These are phyloP conservation scores for Podospora pseudoanserina DNA, from an alignment of 495 filamentous ascomycete species.

Conservation along the genomic window DNA sequence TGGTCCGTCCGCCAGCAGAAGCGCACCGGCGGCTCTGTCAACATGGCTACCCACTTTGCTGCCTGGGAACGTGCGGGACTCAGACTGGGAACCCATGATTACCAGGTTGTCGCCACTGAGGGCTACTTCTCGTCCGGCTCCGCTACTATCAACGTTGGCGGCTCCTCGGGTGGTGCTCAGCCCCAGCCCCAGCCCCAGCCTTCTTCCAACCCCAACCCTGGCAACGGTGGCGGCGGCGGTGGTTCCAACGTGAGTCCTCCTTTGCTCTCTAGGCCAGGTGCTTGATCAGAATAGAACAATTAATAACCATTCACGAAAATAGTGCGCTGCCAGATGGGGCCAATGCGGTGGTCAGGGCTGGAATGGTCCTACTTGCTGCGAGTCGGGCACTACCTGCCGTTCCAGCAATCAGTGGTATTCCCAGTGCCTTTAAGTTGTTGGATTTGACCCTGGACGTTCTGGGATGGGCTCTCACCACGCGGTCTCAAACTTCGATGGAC, in stretches of 20 bases:
- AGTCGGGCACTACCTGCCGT: conserved; percentile 41
- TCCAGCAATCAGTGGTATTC: conserved; percentile 48
- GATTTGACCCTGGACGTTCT: too few species aligned
- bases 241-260: conserved; percentile 13
- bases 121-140: conserved; percentile 53
- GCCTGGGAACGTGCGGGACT: conserved; percentile 55
- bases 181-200: conserved; percentile 8
- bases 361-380: conserved; percentile 46
- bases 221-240: neutral
- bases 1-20: conserved; percentile 53
- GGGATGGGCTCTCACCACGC: too few species aligned
- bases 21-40: conserved; percentile 50
- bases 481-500: too few species aligned
- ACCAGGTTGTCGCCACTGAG: conserved; percentile 57
- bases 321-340: conserved; percentile 35
- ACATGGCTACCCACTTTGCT: conserved; percentile 57
- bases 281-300: neutral
- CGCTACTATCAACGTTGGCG: conserved; percentile 46
- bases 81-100: conserved; percentile 51
- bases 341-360: conserved; percentile 52
- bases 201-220: neutral
- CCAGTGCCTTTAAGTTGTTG: conserved; percentile 37
- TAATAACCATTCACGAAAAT: neutral
- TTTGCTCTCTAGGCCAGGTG: neutral
- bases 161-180: conserved; percentile 15